Conservation (phyloP, 2,329 filamentous ascomycete genomes). For the Diaporthe caulivora region DNA sequence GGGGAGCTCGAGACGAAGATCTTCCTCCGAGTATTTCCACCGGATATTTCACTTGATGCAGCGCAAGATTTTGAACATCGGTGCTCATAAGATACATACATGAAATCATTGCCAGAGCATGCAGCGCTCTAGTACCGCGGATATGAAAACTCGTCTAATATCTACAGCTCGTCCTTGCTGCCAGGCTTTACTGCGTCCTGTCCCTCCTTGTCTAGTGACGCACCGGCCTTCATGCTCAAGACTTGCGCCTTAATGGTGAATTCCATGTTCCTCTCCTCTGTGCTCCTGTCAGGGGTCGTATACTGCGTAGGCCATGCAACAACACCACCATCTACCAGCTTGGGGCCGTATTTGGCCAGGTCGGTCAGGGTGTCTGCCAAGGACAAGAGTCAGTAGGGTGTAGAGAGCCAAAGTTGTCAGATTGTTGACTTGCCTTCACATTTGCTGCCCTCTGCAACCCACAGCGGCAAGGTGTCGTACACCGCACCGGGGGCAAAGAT, state of each 20-base stretch:
- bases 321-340: conserved; percentile 45
- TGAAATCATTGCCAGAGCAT: not conserved
- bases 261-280: conserved; percentile 47
- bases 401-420: too few relatives aligned
- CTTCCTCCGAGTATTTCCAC: conserved; percentile 60
- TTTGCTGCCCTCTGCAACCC: conserved; percentile 57
- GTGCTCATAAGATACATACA: not conserved
- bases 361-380: conserved; percentile 46
- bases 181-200: conserved; percentile 29
- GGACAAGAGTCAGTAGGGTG: not conserved
- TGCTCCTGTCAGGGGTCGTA: conserved; percentile 44
- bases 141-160: not conserved
- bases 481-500: conserved; percentile 66
- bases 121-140: too few relatives aligned
- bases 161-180: conserved; percentile 38
- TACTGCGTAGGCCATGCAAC: conserved; percentile 48
- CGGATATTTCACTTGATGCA: conserved; percentile 31
- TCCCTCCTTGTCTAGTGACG: not conserved
- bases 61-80: too few relatives aligned
- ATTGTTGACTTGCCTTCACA: conserved; percentile 53
- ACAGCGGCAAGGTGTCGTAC: conserved; percentile 63
- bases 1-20: conserved; percentile 64
- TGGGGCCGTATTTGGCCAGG: conserved; percentile 45
- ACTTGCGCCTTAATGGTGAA: conserved; percentile 53
- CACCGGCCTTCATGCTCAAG: conserved; percentile 46